Base-by-base conservation (phyloP, 2,329 filamentous ascomycete species). In the Epichloe amarillans region DNA sequence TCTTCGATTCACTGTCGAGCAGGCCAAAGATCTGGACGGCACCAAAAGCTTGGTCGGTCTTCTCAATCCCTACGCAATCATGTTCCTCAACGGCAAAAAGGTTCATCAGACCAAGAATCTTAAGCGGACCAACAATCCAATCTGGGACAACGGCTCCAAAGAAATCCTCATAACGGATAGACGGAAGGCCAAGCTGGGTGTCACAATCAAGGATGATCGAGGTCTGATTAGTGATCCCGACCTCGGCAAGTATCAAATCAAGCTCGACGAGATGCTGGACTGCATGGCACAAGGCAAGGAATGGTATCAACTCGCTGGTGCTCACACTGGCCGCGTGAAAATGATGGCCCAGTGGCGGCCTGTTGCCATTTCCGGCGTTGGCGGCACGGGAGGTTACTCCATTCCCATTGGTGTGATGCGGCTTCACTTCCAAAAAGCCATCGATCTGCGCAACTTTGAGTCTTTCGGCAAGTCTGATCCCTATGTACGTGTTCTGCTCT, bases 391-490 rank as follows among this genome's bases (percentile, higher is more conserved):
- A 47, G 93, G 93, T 51, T 98, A 98, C 66, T 76, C 94, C 53
- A 91, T 87, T 2, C 93, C 93, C 0, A 87, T 98, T 57, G 93
- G 93, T 68, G 89, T 98, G 21, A 88, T 97, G 82, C 84, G 93
- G 55, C 75, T 98, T 57, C 90, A 98, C 67, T 91, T 97, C 73
- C 80, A 87, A 70, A 83, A 80, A 61, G 93, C 88, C 33, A 79
- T 76, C 47, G 81, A 90, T 59, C 77, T 98, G 42, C 86, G 89
- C 53, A 98, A 98, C 65, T 77, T 96, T 49, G 93, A 98, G 68
- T 88, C 88, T 2, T 80, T 98, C 66, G 93, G 93, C 68, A 97
- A 97, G 69, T 97, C 93, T 1, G 94, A 98, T 66, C 88, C 93
- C 0, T 98, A 98, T 61, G 87, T 83, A 21, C 84, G 91, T 41